Conservation (phyloP, 202 grass and related monocot genomes). For the Tripidium arundinaceum region DNA sequence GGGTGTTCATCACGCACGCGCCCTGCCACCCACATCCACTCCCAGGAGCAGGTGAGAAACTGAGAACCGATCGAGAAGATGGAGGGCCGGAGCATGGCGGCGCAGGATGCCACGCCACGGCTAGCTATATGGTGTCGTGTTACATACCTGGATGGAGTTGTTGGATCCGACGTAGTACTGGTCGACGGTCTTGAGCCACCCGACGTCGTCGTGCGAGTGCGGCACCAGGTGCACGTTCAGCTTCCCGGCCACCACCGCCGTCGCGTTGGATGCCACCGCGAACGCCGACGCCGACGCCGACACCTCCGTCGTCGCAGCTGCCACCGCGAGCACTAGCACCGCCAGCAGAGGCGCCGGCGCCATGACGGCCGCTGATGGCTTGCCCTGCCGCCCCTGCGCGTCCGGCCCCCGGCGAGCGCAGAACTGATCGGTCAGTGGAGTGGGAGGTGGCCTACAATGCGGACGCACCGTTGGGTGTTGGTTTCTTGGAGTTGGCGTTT, state of each 20-base stretch:
- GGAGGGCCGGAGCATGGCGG: not conserved
- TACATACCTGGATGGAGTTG: slow-evolving; percentile 54
- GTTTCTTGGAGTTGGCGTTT: not conserved
- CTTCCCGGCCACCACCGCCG: slow-evolving; percentile 43
- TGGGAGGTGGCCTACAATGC: not conserved
- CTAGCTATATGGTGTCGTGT: no score
- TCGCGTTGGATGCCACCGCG: slow-evolving; percentile 48
- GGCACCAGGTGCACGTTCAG: slow-evolving; percentile 91
- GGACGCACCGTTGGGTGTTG: not conserved
- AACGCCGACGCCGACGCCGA: slow-evolving; percentile 4
- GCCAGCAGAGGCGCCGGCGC: not conserved
- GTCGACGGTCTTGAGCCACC: slow-evolving; percentile 95
- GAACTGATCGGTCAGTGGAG: not conserved
- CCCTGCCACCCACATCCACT: slow-evolving; percentile 34
- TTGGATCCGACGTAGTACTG: slow-evolving; percentile 94
- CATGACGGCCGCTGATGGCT: not conserved
- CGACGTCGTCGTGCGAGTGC: slow-evolving; percentile 90
- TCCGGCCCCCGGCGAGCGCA: no score
- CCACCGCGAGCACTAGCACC: not conserved
- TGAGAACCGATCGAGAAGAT: not conserved
- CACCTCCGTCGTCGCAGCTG: not conserved
- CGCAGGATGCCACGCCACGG: no score
- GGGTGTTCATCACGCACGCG: slow-evolving; percentile 74
- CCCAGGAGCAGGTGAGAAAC: not conserved
- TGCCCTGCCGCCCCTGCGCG: no score